Percentiles rank a stretch among this genome's conserved stretches.
Evolutionary conservation across 1,139 yeast species (phyloP).

Genomic region (Sugiyamaella paludigena): DNA sequence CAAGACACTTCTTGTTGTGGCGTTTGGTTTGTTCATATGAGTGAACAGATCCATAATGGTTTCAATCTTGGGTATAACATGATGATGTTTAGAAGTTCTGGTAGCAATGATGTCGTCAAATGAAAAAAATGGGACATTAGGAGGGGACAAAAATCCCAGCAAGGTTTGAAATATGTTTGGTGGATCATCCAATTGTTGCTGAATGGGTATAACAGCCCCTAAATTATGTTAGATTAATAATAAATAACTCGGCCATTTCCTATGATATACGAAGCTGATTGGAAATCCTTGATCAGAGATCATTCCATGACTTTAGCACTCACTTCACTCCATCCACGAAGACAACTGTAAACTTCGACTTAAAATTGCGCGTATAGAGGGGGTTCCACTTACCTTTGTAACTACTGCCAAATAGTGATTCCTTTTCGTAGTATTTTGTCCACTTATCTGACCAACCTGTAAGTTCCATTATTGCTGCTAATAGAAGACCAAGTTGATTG

Average conservation of each 20-base stretch:
- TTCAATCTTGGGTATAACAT: constrained; percentile 16
- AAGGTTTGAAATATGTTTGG: constrained; percentile 26
- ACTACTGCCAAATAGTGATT: neutral
- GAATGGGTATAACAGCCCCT: constrained; percentile 3
- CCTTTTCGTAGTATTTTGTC: constrained; percentile 52
- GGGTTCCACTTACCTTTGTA: neutral
- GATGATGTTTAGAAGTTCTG: constrained; percentile 51
- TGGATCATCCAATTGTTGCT: constrained; percentile 27
- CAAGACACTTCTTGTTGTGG: constrained; percentile 53
- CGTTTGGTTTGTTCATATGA: constrained; percentile 32
- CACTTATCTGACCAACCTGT: constrained; percentile 76
- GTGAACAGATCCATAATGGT: constrained; percentile 43
- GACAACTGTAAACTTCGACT: no score
- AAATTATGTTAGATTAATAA: neutral
- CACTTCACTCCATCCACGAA: no score
- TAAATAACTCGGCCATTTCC: constrained; percentile 42
- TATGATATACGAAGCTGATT: neutral
- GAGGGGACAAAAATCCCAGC: constrained; percentile 18
- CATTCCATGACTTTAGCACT: no score
- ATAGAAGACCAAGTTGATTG: constrained; percentile 47
- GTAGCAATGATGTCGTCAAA: constrained; percentile 55
- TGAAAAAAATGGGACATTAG: constrained; percentile 21
- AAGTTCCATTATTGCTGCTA: constrained; percentile 63
- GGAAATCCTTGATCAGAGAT: no score
- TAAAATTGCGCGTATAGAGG: no score